Percentiles rank a stretch among this genome's conserved stretches.
These are phyloP conservation scores for Ophioceras dolichostomum DNA, from an alignment of 2,329 filamentous ascomycete genomes.

Conservation along the genomic window DNA sequence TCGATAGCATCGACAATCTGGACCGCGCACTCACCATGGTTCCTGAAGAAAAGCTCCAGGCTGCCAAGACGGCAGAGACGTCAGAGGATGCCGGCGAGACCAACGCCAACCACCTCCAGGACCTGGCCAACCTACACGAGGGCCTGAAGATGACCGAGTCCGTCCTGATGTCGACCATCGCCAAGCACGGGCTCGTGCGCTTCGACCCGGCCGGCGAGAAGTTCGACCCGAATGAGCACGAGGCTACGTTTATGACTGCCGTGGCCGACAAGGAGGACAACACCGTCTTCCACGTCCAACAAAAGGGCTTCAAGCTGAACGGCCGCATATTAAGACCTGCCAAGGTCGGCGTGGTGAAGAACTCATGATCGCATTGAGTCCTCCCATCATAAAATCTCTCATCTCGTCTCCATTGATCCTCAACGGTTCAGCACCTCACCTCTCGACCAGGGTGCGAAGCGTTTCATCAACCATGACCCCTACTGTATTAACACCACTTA, in stretches of 20 bases:
- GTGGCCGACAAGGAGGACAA: constrained; percentile 81
- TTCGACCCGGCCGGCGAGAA: constrained; percentile 74
- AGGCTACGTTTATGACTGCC: constrained; percentile 90
- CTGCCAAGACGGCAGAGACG: constrained; percentile 25
- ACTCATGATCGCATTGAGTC: too few species aligned
- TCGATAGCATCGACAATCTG: constrained; percentile 94
- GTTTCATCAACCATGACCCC: too few species aligned
- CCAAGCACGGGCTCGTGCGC: constrained; percentile 88
- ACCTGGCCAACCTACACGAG: constrained; percentile 70
- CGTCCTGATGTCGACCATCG: constrained; percentile 75
- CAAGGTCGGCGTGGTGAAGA: constrained; percentile 95
- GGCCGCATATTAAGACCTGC: constrained; percentile 80
- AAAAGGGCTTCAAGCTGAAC: constrained; percentile 92
- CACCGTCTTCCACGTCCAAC: constrained; percentile 82
- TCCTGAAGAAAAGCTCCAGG: constrained; percentile 56
- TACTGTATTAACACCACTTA: constrained; percentile 22
- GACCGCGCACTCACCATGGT: constrained; percentile 82
- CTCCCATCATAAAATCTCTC: too few species aligned
- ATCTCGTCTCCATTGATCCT: too few species aligned
- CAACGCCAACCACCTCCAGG: constrained; percentile 43
- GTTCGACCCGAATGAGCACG: constrained; percentile 94
- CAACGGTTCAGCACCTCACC: not conserved
- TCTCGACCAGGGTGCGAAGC: not conserved
- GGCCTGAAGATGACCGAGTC: constrained; percentile 92
- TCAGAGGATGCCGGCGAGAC: constrained; percentile 11